A percentile compares a stretch with the other conserved stretches of the same genome.
Evolutionary conservation across 495 filamentous ascomycete genomes (phyloP).

Genomic region (Penicillium fimorum): DNA sequence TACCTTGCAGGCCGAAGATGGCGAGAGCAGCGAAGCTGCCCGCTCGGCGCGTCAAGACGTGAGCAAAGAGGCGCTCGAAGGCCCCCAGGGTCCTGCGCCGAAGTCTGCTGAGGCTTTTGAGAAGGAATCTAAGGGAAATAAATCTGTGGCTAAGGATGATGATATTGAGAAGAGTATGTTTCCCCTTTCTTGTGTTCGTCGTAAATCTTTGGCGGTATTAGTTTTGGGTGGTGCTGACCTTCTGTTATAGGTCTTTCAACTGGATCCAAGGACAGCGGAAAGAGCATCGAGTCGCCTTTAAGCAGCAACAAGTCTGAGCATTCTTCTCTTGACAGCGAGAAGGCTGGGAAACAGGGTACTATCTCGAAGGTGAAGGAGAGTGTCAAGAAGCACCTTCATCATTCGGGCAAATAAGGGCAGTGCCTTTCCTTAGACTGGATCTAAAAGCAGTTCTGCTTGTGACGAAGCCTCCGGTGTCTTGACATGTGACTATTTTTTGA

Average conservation of each 20-base stretch:
- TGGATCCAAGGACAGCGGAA: constrained; percentile 4
- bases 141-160: background rate
- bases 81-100: constrained; percentile 32
- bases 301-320: constrained; percentile 8
- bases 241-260: background rate
- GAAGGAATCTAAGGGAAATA: constrained; percentile 21
- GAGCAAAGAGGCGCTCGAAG: constrained; percentile 38
- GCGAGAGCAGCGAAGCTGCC: constrained; percentile 5
- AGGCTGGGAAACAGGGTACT: constrained; percentile 14
- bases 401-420: constrained; percentile 2
- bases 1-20: background rate
- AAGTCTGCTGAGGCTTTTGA: constrained; percentile 30
- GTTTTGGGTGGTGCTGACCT: background rate
- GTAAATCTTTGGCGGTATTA: background rate
- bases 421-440: background rate
- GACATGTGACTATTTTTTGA: background rate
- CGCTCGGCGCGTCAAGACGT: constrained; percentile 8
- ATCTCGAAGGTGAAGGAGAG: constrained; percentile 36
- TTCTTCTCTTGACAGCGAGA: constrained; percentile 1
- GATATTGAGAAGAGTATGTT: constrained; percentile 6
- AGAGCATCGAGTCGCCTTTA: background rate
- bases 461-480: background rate
- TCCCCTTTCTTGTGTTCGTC: background rate
- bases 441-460: background rate
- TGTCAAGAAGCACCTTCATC: constrained; percentile 31